Percentiles rank a stretch among this genome's conserved stretches.
phyloP scores from a whole-genome alignment of 2,329 filamentous ascomycete genomes.

The Hymenoscyphus fructigenus region DNA sequence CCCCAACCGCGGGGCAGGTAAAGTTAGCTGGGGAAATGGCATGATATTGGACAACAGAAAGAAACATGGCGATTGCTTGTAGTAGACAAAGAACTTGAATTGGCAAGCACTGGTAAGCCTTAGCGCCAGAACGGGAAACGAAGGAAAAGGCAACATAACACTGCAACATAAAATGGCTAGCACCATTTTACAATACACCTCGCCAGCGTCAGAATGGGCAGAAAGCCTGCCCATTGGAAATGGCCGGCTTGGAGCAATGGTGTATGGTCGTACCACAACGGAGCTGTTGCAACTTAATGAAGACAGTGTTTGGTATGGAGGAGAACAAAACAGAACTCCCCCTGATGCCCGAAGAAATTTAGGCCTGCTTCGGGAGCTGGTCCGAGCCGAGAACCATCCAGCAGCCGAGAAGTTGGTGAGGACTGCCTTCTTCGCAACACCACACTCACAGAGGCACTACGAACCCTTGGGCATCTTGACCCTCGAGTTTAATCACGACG shows the following conservation, averaged over 20 bases:
- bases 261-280: slow-evolving; percentile 44
- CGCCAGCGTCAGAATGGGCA: slow-evolving; percentile 36
- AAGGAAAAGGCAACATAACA: no score
- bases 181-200: slow-evolving; percentile 32
- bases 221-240: slow-evolving; percentile 49
- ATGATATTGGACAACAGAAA: no score
- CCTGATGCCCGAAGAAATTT: slow-evolving; percentile 41
- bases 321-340: slow-evolving; percentile 44
- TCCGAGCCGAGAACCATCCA: slow-evolving; percentile 41
- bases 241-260: slow-evolving; percentile 45
- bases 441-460: slow-evolving; percentile 48
- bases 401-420: slow-evolving; percentile 44
- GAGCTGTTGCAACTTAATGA: slow-evolving; percentile 49
- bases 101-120: no score
- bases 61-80: no score
- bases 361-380: slow-evolving; percentile 41
- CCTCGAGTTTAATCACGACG: slow-evolving; percentile 42
- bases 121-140: no score
- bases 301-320: slow-evolving; percentile 49
- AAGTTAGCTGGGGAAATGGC: no score
- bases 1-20: no score
- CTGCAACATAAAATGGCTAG: no score
- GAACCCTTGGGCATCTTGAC: slow-evolving; percentile 42
- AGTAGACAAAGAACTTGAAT: no score
- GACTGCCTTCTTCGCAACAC: slow-evolving; percentile 45